These are phyloP conservation scores for Exserohilum turcica DNA, from an alignment of 2,329 filamentous ascomycete species.

Conservation along the genomic window DNA sequence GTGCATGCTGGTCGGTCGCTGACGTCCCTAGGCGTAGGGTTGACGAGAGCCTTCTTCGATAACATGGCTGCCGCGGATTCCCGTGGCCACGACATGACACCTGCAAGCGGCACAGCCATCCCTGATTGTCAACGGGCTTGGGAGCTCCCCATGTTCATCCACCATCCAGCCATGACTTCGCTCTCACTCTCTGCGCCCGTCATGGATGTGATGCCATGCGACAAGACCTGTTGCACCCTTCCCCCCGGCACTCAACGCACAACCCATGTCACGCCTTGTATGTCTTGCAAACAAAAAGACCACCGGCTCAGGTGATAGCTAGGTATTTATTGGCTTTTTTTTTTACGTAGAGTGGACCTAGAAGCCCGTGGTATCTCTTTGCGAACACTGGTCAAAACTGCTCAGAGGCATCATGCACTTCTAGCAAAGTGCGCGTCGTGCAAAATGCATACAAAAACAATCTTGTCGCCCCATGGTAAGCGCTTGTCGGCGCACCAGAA, in stretches of 20 bases:
- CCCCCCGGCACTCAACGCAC: no score
- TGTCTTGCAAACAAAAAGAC: no score
- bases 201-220: slow-evolving; percentile 11
- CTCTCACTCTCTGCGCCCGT: slow-evolving; percentile 26
- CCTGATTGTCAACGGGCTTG: not conserved
- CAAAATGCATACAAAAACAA: slow-evolving; percentile 24
- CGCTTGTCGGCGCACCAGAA: slow-evolving; percentile 23
- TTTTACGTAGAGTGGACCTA: slow-evolving; percentile 27
- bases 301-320: no score
- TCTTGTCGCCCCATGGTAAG: slow-evolving; percentile 19
- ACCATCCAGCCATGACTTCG: no score
- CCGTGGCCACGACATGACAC: slow-evolving; percentile 25
- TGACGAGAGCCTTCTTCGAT: slow-evolving; percentile 9
- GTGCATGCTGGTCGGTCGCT: slow-evolving; percentile 15
- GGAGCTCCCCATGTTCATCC: not conserved
- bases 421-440: slow-evolving; percentile 37
- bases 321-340: no score
- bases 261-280: no score
- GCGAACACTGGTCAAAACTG: slow-evolving; percentile 24
- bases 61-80: slow-evolving; percentile 21
- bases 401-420: slow-evolving; percentile 31
- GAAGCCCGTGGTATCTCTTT: slow-evolving; percentile 36
- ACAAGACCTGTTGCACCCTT: not conserved
- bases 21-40: not conserved
- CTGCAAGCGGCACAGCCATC: slow-evolving; percentile 9